These are phyloP conservation scores for Obelidium mucronatum DNA, from an alignment of 192 early-diverging fungal genomes.

Conservation along the genomic window DNA sequence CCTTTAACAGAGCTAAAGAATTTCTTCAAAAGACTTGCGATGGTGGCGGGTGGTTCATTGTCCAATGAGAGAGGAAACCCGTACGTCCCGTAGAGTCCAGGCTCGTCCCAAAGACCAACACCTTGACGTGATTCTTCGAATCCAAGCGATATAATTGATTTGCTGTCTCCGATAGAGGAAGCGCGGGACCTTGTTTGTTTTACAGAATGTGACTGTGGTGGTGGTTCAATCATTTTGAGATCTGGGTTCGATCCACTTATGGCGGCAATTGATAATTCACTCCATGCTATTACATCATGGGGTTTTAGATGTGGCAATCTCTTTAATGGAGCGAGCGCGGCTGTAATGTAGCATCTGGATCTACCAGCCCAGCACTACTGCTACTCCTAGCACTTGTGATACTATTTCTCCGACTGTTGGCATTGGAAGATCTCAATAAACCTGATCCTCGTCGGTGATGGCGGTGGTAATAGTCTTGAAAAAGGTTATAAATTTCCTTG, in stretches of 20 bases:
- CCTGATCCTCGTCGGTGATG: too few species aligned
- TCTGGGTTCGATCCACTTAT: background rate
- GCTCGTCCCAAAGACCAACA: conserved; percentile 13
- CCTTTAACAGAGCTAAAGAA: conserved; percentile 30
- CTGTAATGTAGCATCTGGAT: too few species aligned
- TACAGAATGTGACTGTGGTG: background rate
- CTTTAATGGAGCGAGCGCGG: too few species aligned
- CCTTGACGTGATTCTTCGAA: background rate
- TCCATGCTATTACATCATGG: background rate
- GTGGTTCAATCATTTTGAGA: background rate
- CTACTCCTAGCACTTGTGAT: too few species aligned
- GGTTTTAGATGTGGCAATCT: background rate
- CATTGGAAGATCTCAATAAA: too few species aligned
- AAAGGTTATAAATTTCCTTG: too few species aligned
- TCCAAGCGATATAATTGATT: background rate
- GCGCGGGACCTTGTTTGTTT: background rate
- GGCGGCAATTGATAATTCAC: background rate
- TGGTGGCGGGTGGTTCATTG: conserved; percentile 21
- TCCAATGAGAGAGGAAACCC: conserved; percentile 25
- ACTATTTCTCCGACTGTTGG: background rate
- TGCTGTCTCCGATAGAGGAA: background rate
- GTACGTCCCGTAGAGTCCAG: background rate
- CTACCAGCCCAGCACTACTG: too few species aligned
- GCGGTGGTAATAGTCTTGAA: too few species aligned
- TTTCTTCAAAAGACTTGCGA: conserved; percentile 34